Evolutionary conservation across 225 moss, liverwort and hornwort genomes (phyloP).

Genomic region (Physcomitrellopsis africana): DNA sequence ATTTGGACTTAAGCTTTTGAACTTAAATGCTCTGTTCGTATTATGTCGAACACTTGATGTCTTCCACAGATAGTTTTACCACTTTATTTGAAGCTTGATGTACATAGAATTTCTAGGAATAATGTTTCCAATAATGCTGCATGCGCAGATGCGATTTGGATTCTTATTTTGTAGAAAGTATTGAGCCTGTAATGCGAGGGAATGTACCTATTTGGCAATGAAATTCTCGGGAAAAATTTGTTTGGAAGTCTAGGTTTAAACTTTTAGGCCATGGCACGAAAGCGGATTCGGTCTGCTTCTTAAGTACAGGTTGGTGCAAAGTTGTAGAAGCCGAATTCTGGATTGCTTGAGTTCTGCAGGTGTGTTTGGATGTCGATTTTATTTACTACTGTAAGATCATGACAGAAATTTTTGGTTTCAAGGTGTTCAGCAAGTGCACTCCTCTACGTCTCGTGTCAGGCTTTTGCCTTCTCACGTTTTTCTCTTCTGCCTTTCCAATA

Average conservation of each 20-base stretch:
- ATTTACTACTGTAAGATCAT: slow-evolving; percentile 63
- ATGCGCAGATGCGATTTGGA: slow-evolving; percentile 25
- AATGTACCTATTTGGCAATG: slow-evolving; percentile 22
- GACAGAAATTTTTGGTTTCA: slow-evolving; percentile 63
- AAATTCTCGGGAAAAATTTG: slow-evolving; percentile 36
- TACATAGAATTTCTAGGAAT: slow-evolving; percentile 17
- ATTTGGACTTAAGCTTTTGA: slow-evolving; percentile 1
- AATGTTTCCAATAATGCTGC: slow-evolving; percentile 17
- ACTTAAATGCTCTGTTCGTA: background rate
- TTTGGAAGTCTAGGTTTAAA: slow-evolving; percentile 53
- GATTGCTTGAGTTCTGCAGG: slow-evolving; percentile 96
- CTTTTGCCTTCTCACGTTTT: slow-evolving; percentile 22
- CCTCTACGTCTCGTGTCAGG: slow-evolving; percentile 44
- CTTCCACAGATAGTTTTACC: slow-evolving; percentile 4
- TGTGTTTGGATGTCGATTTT: slow-evolving; percentile 87
- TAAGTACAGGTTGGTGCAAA: slow-evolving; percentile 96
- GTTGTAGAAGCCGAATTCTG: slow-evolving; percentile 89
- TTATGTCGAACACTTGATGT: background rate
- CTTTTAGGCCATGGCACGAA: slow-evolving; percentile 86
- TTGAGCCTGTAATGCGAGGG: slow-evolving; percentile 27
- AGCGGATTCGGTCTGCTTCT: slow-evolving; percentile 86
- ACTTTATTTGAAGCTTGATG: slow-evolving; percentile 26
- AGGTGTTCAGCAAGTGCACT: slow-evolving; percentile 58
- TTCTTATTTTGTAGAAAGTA: slow-evolving; percentile 32
- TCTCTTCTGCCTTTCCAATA: slow-evolving; percentile 25